These are phyloP conservation scores for Austroboletus eburneus DNA, from an alignment of 768 basidiomycete species.

Conservation along the genomic window DNA sequence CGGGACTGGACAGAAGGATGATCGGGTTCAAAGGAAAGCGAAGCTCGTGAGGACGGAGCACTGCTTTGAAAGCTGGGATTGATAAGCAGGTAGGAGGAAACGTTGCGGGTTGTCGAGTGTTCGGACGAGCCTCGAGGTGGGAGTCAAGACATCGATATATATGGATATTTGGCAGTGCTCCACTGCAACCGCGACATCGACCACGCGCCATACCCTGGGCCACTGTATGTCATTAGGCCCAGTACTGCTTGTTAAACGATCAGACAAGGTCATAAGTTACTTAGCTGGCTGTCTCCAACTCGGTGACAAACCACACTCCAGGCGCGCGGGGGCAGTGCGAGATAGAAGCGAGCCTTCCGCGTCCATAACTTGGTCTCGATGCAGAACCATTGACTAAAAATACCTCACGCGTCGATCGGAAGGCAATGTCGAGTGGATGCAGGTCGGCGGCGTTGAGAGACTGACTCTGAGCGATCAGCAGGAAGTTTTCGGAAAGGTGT, in stretches of 20 bases:
- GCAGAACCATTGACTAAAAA: background rate
- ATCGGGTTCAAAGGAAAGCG: conserved; percentile 11
- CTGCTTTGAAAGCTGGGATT: conserved; percentile 10
- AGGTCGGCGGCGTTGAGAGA: too few relatives aligned
- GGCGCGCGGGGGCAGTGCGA: too few relatives aligned
- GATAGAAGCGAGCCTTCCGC: background rate
- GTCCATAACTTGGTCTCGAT: too few relatives aligned
- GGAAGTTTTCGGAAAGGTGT: conserved; percentile 16
- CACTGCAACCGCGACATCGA: background rate
- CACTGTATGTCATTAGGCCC: background rate
- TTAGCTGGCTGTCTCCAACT: too few relatives aligned
- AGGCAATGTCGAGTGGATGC: background rate
- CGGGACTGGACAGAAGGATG: conserved; percentile 5
- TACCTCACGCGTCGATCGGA: conserved; percentile 3
- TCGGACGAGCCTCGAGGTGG: conserved; percentile 16
- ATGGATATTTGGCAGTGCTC: background rate
- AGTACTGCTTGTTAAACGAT: too few relatives aligned
- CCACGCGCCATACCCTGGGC: conserved; percentile 2
- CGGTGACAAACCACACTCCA: too few relatives aligned
- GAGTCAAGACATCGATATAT: conserved; percentile 8
- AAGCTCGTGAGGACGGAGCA: conserved; percentile 4
- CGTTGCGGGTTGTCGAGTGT: conserved; percentile 13
- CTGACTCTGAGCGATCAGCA: background rate
- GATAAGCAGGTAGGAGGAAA: conserved; percentile 5
- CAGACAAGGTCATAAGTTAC: too few relatives aligned